phyloP scores from a whole-genome alignment of 148 eudicot genomes.

The Oxyria digyna region DNA sequence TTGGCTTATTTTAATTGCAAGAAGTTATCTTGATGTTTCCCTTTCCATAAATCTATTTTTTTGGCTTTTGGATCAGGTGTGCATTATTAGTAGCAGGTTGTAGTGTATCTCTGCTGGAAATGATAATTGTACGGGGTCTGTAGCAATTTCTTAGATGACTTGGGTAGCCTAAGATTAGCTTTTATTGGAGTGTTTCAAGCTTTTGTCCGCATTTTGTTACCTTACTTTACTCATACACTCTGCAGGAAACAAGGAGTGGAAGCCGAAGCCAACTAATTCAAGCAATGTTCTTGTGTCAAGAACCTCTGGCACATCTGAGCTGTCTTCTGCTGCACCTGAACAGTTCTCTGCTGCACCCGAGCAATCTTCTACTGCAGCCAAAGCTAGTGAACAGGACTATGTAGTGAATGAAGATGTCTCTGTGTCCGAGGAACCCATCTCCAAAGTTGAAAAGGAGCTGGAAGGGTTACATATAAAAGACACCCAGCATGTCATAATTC shows the following conservation, averaged over 20 bases:
- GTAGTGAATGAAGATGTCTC: constrained; percentile 15
- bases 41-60: neutral
- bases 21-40: constrained; percentile 6
- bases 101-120: neutral
- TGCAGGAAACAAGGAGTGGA: constrained; percentile 75
- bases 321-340: constrained; percentile 14
- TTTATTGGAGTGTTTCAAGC: neutral
- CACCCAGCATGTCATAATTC: constrained; percentile 51
- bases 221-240: constrained; percentile 3
- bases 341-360: neutral
- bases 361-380: constrained; percentile 11
- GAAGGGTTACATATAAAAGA: constrained; percentile 44
- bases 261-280: constrained; percentile 45
- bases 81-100: neutral
- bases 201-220: too few species aligned
- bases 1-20: neutral
- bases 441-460: constrained; percentile 36
- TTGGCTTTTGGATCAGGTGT: neutral
- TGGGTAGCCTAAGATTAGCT: neutral
- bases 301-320: constrained; percentile 26
- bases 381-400: constrained; percentile 17
- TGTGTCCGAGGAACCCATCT: constrained; percentile 29
- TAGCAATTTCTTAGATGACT: neutral
- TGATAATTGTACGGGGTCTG: neutral
- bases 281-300: constrained; percentile 32